Percentiles rank a stretch among this genome's conserved stretches.
Conservation (phyloP, 106 monocot genomes). For the Cymbidium sinense region DNA sequence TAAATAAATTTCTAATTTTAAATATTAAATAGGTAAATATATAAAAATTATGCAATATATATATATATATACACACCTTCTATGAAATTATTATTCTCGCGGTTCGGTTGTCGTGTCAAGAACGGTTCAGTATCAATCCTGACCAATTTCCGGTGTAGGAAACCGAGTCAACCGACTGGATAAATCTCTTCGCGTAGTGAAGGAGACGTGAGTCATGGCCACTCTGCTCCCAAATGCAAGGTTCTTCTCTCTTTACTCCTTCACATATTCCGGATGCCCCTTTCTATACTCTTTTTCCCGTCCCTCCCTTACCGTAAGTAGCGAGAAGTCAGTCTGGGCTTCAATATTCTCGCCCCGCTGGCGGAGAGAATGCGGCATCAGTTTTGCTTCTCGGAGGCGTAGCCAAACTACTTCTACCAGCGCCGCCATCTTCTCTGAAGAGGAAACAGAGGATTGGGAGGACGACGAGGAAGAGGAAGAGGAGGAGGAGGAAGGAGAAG, state of each 20-base stretch:
- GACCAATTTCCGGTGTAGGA: too few species aligned
- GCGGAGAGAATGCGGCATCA: background rate
- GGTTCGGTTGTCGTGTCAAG: too few species aligned
- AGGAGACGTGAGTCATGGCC: background rate
- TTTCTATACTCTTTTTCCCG: background rate
- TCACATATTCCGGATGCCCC: background rate
- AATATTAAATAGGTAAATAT: too few species aligned
- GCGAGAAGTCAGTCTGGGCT: background rate
- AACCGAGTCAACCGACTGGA: too few species aligned
- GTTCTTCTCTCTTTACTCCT: background rate
- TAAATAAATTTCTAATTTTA: too few species aligned
- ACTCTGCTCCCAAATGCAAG: background rate
- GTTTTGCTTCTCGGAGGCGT: conserved; percentile 2
- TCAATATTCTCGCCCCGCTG: background rate
- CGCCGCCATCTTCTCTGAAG: background rate
- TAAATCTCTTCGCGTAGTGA: too few species aligned
- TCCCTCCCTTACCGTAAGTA: background rate
- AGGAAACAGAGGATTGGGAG: conserved; percentile 10
- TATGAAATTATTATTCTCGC: too few species aligned
- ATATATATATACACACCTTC: too few species aligned
- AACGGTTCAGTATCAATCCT: too few species aligned
- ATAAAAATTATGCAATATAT: too few species aligned
- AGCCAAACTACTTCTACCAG: background rate
- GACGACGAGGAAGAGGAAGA: conserved; percentile 16
- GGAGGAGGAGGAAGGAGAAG: conserved; percentile 11